Percentiles rank a stretch among this genome's conserved stretches.
phyloP scores from a whole-genome alignment of 2,329 filamentous ascomycete genomes.

The Microsporum audouinii region DNA sequence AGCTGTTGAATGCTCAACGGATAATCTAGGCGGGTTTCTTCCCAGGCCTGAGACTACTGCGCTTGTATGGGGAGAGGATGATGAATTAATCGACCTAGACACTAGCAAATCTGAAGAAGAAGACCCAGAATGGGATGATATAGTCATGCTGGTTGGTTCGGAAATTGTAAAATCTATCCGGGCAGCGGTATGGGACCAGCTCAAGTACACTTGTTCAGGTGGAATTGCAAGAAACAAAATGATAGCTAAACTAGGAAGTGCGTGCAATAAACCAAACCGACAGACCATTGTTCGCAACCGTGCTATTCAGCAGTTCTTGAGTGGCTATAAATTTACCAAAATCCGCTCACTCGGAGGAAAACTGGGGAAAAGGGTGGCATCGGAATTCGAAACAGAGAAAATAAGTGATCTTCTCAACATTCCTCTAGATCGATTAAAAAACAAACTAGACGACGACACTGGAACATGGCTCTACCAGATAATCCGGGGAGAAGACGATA shows the following conservation, averaged over 20 bases:
- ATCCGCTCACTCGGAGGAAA: slow-evolving; percentile 93
- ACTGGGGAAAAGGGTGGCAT: slow-evolving; percentile 72
- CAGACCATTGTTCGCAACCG: slow-evolving; percentile 90
- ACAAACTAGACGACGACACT: slow-evolving; percentile 69
- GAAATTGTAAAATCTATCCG: slow-evolving; percentile 76
- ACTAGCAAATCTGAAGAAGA: slow-evolving; percentile 59
- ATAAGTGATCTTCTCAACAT: slow-evolving; percentile 64
- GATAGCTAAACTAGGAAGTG: slow-evolving; percentile 85
- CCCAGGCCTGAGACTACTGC: slow-evolving; percentile 62
- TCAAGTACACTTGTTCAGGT: slow-evolving; percentile 85
- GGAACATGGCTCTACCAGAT: slow-evolving; percentile 75
- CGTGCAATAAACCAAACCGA: slow-evolving; percentile 81
- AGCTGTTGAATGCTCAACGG: slow-evolving; percentile 47
- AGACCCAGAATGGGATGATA: slow-evolving; percentile 93
- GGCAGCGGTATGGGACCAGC: slow-evolving; percentile 51
- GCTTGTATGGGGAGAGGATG: slow-evolving; percentile 64
- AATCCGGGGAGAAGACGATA: slow-evolving; percentile 73
- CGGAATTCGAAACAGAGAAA: slow-evolving; percentile 68
- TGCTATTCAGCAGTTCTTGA: slow-evolving; percentile 67
- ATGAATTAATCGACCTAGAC: slow-evolving; percentile 71
- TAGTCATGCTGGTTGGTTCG: slow-evolving; percentile 73
- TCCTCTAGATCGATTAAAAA: slow-evolving; percentile 62
- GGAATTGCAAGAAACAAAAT: slow-evolving; percentile 89
- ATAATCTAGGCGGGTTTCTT: slow-evolving; percentile 55
- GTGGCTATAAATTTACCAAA: slow-evolving; percentile 83